Conservation (phyloP, 352 stramenopile species). For the Globisporangium cederbergense region DNA sequence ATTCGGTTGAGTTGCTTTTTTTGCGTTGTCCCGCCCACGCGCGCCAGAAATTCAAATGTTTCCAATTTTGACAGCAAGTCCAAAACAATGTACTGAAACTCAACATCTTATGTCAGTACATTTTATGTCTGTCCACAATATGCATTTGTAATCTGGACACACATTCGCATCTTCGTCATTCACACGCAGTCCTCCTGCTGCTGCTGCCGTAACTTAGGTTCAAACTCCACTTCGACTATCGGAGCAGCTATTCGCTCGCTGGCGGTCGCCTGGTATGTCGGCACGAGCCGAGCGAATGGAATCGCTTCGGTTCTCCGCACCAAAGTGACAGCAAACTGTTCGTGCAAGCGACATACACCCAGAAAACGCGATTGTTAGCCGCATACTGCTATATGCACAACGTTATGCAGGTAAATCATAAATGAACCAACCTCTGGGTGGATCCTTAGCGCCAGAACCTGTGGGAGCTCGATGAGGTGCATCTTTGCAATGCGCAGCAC, state of each 20-base stretch:
- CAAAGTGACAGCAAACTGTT: slow-evolving; percentile 51
- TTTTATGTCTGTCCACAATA: no score
- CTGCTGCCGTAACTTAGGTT: neutral
- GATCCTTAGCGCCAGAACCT: slow-evolving; percentile 60
- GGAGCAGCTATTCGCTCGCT: slow-evolving; percentile 4
- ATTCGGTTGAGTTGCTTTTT: neutral
- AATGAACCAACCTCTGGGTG: slow-evolving; percentile 48
- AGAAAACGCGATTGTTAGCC: neutral
- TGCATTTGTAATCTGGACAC: no score
- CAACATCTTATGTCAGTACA: neutral
- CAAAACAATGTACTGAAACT: no score
- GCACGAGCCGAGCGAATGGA: slow-evolving; percentile 56
- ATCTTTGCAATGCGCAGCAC: slow-evolving; percentile 70
- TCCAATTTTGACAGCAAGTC: no score
- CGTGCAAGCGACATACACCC: neutral
- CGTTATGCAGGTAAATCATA: neutral
- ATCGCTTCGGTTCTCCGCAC: slow-evolving; percentile 38
- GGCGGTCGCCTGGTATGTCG: slow-evolving; percentile 33
- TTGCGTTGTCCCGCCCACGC: neutral
- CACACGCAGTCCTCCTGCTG: neutral
- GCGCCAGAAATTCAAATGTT: slow-evolving; percentile 6
- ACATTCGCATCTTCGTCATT: neutral
- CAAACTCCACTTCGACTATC: slow-evolving; percentile 14
- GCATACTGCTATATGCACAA: neutral
- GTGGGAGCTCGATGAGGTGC: slow-evolving; percentile 66